Percentiles rank a stretch among this genome's conserved stretches.
Evolutionary conservation across 352 stramenopile species (phyloP).

Genomic region (Pythium vanterpoolii): DNA sequence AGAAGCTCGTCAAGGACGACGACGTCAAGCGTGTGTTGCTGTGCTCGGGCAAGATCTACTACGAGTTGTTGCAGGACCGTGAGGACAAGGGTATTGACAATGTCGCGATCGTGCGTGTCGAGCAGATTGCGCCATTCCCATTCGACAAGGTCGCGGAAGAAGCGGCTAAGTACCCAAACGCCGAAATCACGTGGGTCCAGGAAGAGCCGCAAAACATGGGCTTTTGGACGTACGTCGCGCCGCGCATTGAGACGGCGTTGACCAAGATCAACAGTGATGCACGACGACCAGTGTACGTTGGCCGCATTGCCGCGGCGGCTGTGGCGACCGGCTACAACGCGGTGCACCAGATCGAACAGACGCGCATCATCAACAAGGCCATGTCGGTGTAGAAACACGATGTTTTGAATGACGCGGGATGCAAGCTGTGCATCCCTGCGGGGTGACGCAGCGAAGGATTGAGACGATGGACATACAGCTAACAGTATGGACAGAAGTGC

Average conservation of each 20-base stretch:
- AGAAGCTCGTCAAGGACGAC: slow-evolving; percentile 53
- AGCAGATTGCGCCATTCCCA: slow-evolving; percentile 95
- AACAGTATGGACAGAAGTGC: too few species aligned
- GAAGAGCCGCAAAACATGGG: slow-evolving; percentile 99
- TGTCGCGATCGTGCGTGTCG: slow-evolving; percentile 70
- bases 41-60: slow-evolving; percentile 87
- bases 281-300: slow-evolving; percentile 90
- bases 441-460: neutral
- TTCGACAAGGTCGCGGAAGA: slow-evolving; percentile 94
- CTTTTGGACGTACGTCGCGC: slow-evolving; percentile 91
- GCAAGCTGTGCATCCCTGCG: too few species aligned
- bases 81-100: slow-evolving; percentile 46
- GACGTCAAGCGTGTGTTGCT: slow-evolving; percentile 49
- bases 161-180: slow-evolving; percentile 91
- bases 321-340: slow-evolving; percentile 95
- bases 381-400: slow-evolving; percentile 42
- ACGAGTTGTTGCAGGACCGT: slow-evolving; percentile 75
- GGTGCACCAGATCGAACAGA: slow-evolving; percentile 93
- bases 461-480: neutral
- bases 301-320: slow-evolving; percentile 90
- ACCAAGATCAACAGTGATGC: slow-evolving; percentile 87
- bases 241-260: slow-evolving; percentile 95
- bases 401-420: neutral
- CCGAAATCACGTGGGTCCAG: slow-evolving; percentile 95
- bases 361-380: slow-evolving; percentile 89